Evolutionary conservation across 192 early-diverging fungal species (phyloP).

Genomic region (Backusella tarrabulga): DNA sequence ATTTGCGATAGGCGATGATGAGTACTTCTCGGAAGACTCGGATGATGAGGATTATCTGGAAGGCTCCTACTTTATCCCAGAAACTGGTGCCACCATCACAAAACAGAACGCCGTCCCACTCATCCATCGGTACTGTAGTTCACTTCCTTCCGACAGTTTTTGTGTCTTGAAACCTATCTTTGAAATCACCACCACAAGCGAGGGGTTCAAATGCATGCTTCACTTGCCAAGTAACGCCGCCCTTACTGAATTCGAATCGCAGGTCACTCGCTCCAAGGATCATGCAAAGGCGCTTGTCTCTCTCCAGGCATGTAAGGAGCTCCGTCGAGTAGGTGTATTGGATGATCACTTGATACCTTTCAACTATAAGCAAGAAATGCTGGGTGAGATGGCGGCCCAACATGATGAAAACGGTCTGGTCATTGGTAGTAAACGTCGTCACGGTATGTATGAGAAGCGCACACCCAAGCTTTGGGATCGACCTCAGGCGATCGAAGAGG

Average conservation of each 20-base stretch:
- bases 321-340: slow-evolving; percentile 69
- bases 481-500: background rate
- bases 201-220: slow-evolving; percentile 48
- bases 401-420: slow-evolving; percentile 28
- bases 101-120: slow-evolving; percentile 62
- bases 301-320: slow-evolving; percentile 65
- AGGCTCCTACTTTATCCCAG: slow-evolving; percentile 53
- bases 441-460: slow-evolving; percentile 26
- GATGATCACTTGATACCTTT: slow-evolving; percentile 72
- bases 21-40: slow-evolving; percentile 23
- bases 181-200: slow-evolving; percentile 22
- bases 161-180: slow-evolving; percentile 58
- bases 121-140: slow-evolving; percentile 70
- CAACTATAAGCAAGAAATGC: slow-evolving; percentile 19
- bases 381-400: slow-evolving; percentile 23
- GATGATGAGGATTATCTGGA: slow-evolving; percentile 43
- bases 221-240: slow-evolving; percentile 64
- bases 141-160: slow-evolving; percentile 64
- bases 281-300: slow-evolving; percentile 71
- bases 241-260: slow-evolving; percentile 49
- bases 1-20: slow-evolving; percentile 17
- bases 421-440: slow-evolving; percentile 31
- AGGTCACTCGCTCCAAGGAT: slow-evolving; percentile 51
- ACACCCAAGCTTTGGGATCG: slow-evolving; percentile 43
- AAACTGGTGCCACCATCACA: slow-evolving; percentile 72